These are phyloP conservation scores for Mortierella antarctica DNA, from an alignment of 192 early-diverging fungal genomes.

Conservation along the genomic window DNA sequence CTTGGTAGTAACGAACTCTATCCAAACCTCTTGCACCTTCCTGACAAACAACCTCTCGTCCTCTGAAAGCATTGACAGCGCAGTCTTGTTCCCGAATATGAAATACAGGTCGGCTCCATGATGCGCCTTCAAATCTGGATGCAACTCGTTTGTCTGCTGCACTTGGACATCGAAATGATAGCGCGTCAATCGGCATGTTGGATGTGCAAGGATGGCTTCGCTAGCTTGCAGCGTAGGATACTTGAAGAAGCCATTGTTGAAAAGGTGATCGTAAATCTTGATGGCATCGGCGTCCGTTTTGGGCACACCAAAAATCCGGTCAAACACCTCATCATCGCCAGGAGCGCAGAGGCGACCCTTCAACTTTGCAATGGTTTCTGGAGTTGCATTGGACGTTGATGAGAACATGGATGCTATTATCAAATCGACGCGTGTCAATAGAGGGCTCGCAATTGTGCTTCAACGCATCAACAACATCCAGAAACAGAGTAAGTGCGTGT, in stretches of 20 bases:
- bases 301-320: conserved; percentile 2
- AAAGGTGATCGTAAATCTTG: background rate
- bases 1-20: conserved; percentile 1
- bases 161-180: conserved; percentile 5
- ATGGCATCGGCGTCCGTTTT: background rate
- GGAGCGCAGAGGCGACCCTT: conserved; percentile 4
- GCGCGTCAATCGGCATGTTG: conserved; percentile 8
- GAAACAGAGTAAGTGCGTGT: background rate
- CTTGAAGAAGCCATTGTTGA: background rate
- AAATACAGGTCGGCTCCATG: conserved; percentile 11
- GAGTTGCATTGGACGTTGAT: background rate
- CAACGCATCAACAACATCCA: background rate
- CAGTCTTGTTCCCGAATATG: background rate
- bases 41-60: background rate
- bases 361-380: background rate
- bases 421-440: background rate
- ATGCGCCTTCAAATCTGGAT: background rate
- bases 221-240: background rate
- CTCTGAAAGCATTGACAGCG: background rate
- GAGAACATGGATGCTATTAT: background rate
- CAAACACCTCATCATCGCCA: conserved; percentile 1
- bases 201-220: conserved; percentile 2
- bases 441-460: background rate
- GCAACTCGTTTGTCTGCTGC: background rate
- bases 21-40: conserved; percentile 6